Conservation (phyloP, 225 moss, liverwort and hornwort species). For the Polytrichum commune region DNA sequence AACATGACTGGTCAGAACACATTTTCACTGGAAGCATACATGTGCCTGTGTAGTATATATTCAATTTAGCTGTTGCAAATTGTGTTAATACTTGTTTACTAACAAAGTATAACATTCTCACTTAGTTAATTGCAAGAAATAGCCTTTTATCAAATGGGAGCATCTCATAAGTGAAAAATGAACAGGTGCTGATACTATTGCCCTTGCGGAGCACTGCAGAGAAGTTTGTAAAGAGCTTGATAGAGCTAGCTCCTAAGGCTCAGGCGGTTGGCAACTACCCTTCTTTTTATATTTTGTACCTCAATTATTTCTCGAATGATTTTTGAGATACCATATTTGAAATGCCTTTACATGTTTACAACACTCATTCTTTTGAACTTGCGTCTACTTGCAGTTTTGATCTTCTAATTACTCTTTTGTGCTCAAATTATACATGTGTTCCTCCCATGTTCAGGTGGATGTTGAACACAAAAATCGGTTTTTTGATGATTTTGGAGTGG, state of each 20-base stretch:
- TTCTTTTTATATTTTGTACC: neutral
- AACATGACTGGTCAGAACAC: too few species aligned
- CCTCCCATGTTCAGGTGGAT: conserved; percentile 42
- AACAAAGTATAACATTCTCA: too few species aligned
- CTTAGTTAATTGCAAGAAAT: neutral
- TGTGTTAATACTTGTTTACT: too few species aligned
- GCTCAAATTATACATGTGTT: neutral
- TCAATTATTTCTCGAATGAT: neutral
- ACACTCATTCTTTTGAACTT: too few species aligned
- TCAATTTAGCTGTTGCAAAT: too few species aligned
- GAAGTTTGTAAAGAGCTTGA: conserved; percentile 80
- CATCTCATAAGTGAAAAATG: too few species aligned
- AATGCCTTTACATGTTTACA: too few species aligned
- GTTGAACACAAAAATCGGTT: conserved; percentile 92
- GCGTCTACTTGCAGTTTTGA: too few species aligned
- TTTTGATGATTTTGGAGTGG: conserved; percentile 84
- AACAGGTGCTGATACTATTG: conserved; percentile 83
- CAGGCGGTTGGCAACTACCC: conserved; percentile 53
- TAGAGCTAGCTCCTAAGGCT: conserved; percentile 66
- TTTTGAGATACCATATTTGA: neutral
- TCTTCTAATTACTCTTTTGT: too few species aligned
- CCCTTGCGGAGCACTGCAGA: conserved; percentile 86
- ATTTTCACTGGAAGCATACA: too few species aligned
- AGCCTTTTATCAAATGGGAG: neutral
- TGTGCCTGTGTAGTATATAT: too few species aligned